phyloP scores from a whole-genome alignment of 164 flowering plant genomes.

The Magnolia officinalis region DNA sequence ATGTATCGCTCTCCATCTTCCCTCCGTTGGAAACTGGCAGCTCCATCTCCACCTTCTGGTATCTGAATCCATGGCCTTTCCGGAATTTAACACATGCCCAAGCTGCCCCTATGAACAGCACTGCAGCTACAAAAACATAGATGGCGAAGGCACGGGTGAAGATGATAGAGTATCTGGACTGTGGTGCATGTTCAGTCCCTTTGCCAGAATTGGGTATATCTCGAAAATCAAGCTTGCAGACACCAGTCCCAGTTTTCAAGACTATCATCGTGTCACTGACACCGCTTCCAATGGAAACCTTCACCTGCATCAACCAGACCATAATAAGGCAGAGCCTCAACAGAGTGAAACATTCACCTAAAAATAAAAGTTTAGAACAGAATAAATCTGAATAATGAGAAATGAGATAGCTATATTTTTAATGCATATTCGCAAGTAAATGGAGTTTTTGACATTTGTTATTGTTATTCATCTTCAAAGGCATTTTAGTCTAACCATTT shows the following conservation, averaged over 20 bases:
- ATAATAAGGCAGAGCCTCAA: no score
- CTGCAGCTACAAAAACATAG: conserved; percentile 27
- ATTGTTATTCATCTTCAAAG: no score
- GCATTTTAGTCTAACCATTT: no score
- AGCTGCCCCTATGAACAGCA: conserved; percentile 31
- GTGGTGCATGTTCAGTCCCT: conserved; percentile 10
- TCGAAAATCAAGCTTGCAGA: conserved; percentile 52
- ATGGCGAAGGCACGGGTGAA: conserved; percentile 16
- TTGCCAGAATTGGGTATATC: conserved; percentile 29
- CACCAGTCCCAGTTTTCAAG: conserved; percentile 34
- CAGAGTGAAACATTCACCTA: no score
- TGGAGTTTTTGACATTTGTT: no score
- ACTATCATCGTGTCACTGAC: conserved; percentile 26
- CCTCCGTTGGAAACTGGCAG: conserved; percentile 42
- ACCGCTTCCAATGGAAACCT: conserved; percentile 35
- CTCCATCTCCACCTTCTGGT: conserved; percentile 62
- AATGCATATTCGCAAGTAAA: no score
- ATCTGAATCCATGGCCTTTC: conserved; percentile 27
- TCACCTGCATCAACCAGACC: conserved; percentile 39
- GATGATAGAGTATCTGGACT: conserved; percentile 15
- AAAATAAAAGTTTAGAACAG: no score
- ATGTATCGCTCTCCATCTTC: conserved; percentile 23
- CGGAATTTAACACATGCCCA: conserved; percentile 32
- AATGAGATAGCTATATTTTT: no score
- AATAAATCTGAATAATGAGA: no score